Evolutionary conservation across 1,284 basidiomycete genomes (phyloP), one percentile per base, ranked within the genome.

Genomic region (Moesziomyces antarcticus): DNA sequence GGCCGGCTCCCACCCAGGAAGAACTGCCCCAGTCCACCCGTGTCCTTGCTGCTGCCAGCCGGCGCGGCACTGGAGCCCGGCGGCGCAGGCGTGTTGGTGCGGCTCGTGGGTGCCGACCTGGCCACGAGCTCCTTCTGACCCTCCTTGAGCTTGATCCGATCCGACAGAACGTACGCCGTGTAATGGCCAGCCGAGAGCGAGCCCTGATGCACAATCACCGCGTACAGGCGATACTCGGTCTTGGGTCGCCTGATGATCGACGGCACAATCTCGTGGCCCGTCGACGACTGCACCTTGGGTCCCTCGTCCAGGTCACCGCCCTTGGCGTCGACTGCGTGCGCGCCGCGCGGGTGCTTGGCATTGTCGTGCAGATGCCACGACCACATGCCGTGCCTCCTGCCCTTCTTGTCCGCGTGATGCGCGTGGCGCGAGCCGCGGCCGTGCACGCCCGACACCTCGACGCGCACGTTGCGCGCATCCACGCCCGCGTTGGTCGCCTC

Each of bases 141-240:
- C 4, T 69, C 71, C 47, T 68, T 75, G n/a, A 72, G 37, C 53
- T 67, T 68, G 69, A 76, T 70, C 24, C 70, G 24, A 43, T 78
- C 75, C 21, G 77, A 74, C 20, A 78, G 63, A 20, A 80, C 77
- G 50, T 75, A 81, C 9, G 78, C 77, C 4, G 78, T 81, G 48
- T 81, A 81, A 54, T 81, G 79, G 13, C 79, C 79, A 3, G 70
- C 71, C 9, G 63, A 67, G 49, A 81, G 61, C 43, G 75, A 73
- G 25, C 78, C 79, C 44, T 77, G 73, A 42, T 97, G 94, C 51
- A 95, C 93, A 5, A 97, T 92, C 3, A 96, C 91, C 24, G 93
- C 92, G 47, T 79, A 84, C 27, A 83, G 75, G 46, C 71, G 56
- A 73, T 83, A 84, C 65, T 76, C 59, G n/a, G 78, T 78, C 54